phyloP scores from a whole-genome alignment of 441 rosid species.

The Populus trichocarpa region DNA sequence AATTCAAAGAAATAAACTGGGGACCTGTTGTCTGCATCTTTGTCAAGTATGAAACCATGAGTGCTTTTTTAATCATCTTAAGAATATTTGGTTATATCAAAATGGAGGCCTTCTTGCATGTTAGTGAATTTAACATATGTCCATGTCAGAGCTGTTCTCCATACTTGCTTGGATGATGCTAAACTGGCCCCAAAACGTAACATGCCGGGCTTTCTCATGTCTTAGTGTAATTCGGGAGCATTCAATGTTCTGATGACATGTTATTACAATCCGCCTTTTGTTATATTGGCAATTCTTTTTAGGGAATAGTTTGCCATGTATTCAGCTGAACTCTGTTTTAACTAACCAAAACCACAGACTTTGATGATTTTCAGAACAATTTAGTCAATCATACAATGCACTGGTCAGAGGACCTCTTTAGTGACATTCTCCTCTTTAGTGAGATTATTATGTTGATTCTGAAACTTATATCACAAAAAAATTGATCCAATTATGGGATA shows the following conservation, averaged over 20 bases:
- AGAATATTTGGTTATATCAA: conserved; percentile 16
- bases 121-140: background rate
- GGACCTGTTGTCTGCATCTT: conserved; percentile 49
- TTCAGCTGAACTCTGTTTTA: no score
- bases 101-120: background rate
- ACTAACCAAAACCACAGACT: background rate
- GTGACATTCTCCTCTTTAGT: background rate
- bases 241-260: background rate
- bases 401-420: background rate
- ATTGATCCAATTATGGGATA: background rate
- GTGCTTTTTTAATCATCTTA: conserved; percentile 22
- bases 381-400: background rate
- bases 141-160: background rate
- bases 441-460: background rate
- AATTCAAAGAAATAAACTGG: conserved; percentile 50
- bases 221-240: background rate
- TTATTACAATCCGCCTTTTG: background rate
- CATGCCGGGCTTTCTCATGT: background rate
- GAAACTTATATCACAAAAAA: background rate
- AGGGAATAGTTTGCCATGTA: background rate
- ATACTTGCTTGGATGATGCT: background rate
- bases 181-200: background rate
- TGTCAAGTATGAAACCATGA: conserved; percentile 57
- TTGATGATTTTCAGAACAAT: background rate
- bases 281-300: no score